phyloP scores from a whole-genome alignment of 306 rosid species.

The Dalbergia cultrata region DNA sequence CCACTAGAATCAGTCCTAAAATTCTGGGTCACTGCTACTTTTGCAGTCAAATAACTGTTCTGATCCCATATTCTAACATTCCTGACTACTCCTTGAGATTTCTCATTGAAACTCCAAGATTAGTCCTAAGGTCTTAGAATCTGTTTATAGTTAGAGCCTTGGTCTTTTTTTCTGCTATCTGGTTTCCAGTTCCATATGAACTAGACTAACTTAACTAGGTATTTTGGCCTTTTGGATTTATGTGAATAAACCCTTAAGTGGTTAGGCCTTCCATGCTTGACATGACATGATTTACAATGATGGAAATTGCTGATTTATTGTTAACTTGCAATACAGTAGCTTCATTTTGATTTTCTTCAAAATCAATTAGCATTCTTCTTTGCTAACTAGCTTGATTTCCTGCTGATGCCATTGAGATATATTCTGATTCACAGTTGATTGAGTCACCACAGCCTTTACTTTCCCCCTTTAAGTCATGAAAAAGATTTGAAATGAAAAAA shows the following conservation, averaged over 20 bases:
- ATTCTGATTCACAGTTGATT: neutral
- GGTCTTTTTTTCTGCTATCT: neutral
- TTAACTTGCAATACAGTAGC: too few species aligned
- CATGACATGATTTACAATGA: too few species aligned
- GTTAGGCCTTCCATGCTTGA: too few species aligned
- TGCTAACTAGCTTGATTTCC: neutral
- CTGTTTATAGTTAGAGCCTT: neutral
- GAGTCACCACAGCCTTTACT: neutral
- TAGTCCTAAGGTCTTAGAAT: neutral
- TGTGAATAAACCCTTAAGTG: too few species aligned
- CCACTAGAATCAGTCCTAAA: neutral
- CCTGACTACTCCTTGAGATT: neutral
- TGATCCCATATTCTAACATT: neutral
- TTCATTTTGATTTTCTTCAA: too few species aligned
- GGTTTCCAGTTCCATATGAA: too few species aligned
- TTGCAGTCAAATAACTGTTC: neutral
- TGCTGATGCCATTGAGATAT: neutral
- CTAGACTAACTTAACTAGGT: too few species aligned
- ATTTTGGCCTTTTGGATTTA: too few species aligned
- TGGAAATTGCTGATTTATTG: too few species aligned
- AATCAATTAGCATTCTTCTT: neutral
- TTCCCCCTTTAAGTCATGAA: too few species aligned
- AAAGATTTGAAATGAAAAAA: too few species aligned
- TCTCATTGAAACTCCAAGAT: neutral
- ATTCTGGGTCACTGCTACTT: neutral